A percentile compares a stretch with the other conserved stretches of the same genome.
These are phyloP conservation scores for Cynanchum wilfordii DNA, from an alignment of 257 asterid genomes.

Conservation along the genomic window DNA sequence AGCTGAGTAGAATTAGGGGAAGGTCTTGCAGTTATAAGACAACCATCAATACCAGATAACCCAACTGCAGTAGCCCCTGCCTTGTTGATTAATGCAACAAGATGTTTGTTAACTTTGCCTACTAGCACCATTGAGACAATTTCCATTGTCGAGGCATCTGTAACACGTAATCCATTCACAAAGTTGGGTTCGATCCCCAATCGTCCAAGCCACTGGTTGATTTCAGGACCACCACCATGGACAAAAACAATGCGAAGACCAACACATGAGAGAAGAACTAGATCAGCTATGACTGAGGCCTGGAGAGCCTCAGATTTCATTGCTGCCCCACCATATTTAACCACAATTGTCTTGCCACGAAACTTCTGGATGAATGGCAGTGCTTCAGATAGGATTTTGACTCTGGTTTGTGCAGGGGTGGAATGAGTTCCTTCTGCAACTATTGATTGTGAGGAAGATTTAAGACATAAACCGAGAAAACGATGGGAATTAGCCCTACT, in stretches of 20 bases:
- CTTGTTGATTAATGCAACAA: conserved; percentile 70
- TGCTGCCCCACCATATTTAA: conserved; percentile 87
- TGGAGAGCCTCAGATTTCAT: conserved; percentile 77
- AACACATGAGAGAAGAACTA: conserved; percentile 79
- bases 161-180: conserved; percentile 69
- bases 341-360: conserved; percentile 76
- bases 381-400: conserved; percentile 69
- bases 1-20: conserved; percentile 52
- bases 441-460: conserved; percentile 35
- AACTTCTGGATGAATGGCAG: conserved; percentile 72
- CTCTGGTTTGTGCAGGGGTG: conserved; percentile 55
- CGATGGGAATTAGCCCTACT: conserved; percentile 16
- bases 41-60: conserved; percentile 68
- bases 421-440: conserved; percentile 27
- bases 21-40: conserved; percentile 65
- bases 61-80: conserved; percentile 86
- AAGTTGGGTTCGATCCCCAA: conserved; percentile 62
- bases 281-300: conserved; percentile 74
- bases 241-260: conserved; percentile 75
- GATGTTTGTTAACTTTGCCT: conserved; percentile 67
- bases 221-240: conserved; percentile 84
- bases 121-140: conserved; percentile 78
- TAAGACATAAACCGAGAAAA: conserved; percentile 31
- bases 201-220: conserved; percentile 66
- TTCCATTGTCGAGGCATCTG: conserved; percentile 80